Conservation (phyloP, 495 filamentous ascomycete species). For the Penicillium lividum region DNA sequence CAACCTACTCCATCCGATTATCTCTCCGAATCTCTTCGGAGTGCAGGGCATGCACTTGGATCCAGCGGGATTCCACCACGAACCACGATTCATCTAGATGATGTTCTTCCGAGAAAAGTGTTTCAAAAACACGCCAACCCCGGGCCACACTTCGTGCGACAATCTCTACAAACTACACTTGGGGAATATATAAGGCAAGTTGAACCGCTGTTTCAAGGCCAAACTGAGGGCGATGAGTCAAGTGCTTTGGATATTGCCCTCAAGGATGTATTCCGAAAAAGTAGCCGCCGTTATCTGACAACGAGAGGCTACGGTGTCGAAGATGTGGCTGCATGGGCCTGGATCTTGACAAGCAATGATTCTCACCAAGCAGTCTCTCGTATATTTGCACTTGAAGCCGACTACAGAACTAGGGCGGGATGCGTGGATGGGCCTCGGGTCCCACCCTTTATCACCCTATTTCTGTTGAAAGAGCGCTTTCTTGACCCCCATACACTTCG, state of each 20-base stretch:
- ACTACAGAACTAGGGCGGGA: constrained; percentile 12
- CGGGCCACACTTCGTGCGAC: constrained; percentile 13
- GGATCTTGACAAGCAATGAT: constrained; percentile 52
- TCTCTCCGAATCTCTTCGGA: constrained; percentile 36
- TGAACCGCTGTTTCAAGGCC: constrained; percentile 32
- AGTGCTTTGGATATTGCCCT: constrained; percentile 29
- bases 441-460: constrained; percentile 52
- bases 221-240: constrained; percentile 2
- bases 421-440: constrained; percentile 17
- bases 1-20: constrained; percentile 38
- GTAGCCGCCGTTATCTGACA: constrained; percentile 34
- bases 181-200: constrained; percentile 43
- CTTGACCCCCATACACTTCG: constrained; percentile 45
- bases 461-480: constrained; percentile 47
- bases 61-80: not conserved
- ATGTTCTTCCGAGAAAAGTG: not conserved
- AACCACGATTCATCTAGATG: not conserved
- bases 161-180: constrained; percentile 37
- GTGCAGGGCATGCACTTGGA: constrained; percentile 26
- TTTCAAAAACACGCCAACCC: not conserved
- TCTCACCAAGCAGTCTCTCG: constrained; percentile 41
- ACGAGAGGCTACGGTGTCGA: constrained; percentile 39
- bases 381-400: constrained; percentile 39
- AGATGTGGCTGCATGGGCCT: constrained; percentile 61
- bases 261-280: constrained; percentile 36